phyloP scores from a whole-genome alignment of 1,139 yeast genomes.

The Suhomyces bokatorum region DNA sequence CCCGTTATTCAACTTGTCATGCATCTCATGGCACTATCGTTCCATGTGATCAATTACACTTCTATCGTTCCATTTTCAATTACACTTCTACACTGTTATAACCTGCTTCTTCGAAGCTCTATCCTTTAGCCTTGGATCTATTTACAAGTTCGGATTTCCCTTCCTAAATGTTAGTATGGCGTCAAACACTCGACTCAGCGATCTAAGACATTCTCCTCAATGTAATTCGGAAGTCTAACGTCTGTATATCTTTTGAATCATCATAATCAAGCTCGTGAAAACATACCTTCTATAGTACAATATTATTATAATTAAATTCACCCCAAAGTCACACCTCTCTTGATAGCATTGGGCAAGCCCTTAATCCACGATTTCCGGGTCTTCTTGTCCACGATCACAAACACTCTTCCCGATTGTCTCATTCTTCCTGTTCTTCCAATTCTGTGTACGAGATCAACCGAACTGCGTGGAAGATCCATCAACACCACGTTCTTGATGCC shows the following conservation, averaged over 20 bases:
- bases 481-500: conserved; percentile 80
- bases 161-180: conserved; percentile 14
- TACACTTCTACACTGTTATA: too few species aligned
- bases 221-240: conserved; percentile 34
- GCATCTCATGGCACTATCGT: too few species aligned
- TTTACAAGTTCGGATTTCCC: not conserved
- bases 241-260: conserved; percentile 30
- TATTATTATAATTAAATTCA: conserved; percentile 15
- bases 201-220: conserved; percentile 32
- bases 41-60: too few species aligned
- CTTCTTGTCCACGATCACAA: conserved; percentile 66
- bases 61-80: too few species aligned
- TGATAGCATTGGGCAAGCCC: conserved; percentile 73
- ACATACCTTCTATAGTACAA: conserved; percentile 16
- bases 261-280: conserved; percentile 18
- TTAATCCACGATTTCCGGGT: conserved; percentile 78
- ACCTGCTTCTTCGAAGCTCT: not conserved
- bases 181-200: conserved; percentile 20
- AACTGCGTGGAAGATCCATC: conserved; percentile 80
- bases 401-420: conserved; percentile 86
- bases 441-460: conserved; percentile 86
- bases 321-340: conserved; percentile 49
- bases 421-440: conserved; percentile 95
- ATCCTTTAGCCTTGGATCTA: not conserved
- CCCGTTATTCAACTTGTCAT: too few species aligned